A percentile compares a stretch with the other conserved stretches of the same genome.
These are phyloP conservation scores for Thalassiosira mediterranea DNA, from an alignment of 352 stramenopile species.

Conservation along the genomic window DNA sequence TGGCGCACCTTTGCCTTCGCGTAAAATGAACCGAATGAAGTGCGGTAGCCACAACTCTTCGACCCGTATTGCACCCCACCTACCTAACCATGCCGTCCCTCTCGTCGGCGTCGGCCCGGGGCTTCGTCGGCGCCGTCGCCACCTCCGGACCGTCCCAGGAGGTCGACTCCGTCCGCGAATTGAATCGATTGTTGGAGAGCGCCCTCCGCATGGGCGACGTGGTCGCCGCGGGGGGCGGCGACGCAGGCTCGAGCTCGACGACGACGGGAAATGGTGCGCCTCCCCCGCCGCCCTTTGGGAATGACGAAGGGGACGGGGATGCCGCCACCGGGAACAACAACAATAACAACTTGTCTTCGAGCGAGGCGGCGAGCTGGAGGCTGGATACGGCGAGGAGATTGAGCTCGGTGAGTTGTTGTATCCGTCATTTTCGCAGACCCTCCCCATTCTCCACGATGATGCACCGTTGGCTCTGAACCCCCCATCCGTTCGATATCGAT, in stretches of 20 bases:
- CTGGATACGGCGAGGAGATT: constrained; percentile 44
- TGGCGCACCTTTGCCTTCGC: too few relatives aligned
- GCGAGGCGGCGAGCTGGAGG: constrained; percentile 22
- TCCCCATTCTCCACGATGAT: too few relatives aligned
- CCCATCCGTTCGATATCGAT: too few relatives aligned
- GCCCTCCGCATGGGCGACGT: constrained; percentile 52
- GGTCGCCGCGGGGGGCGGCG: constrained; percentile 7
- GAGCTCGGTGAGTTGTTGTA: constrained; percentile 46
- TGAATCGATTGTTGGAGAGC: constrained; percentile 47
- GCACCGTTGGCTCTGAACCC: too few relatives aligned
- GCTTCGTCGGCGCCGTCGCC: background rate
- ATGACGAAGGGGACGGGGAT: background rate
- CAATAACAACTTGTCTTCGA: background rate
- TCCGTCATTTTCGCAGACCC: too few relatives aligned
- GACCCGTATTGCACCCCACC: too few relatives aligned
- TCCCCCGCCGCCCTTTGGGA: background rate
- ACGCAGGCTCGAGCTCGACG: background rate
- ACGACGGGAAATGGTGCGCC: background rate
- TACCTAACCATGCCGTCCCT: constrained; percentile 5
- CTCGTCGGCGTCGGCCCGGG: too few relatives aligned
- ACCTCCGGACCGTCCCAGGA: constrained; percentile 2
- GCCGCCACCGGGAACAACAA: background rate
- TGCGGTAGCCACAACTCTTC: too few relatives aligned
- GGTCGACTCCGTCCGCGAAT: constrained; percentile 35
- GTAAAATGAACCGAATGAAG: too few relatives aligned